These are phyloP conservation scores for Leishmania lainsoni DNA, from an alignment of 208 protist species.

Conservation along the genomic window DNA sequence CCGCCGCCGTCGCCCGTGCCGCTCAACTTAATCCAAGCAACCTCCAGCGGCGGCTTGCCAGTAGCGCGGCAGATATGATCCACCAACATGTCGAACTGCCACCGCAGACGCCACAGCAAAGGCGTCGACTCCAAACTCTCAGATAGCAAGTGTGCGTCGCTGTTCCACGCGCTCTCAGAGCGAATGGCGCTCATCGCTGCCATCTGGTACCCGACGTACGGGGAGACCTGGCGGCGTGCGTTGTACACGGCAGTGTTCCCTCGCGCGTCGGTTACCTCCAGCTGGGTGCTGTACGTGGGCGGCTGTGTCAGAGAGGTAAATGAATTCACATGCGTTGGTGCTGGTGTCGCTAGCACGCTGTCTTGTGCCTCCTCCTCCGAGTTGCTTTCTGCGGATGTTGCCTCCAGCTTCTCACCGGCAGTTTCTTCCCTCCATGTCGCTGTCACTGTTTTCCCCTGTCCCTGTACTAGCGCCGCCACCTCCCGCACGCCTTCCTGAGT, in stretches of 20 bases:
- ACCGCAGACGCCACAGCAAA: conserved; percentile 74
- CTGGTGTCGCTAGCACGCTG: neutral
- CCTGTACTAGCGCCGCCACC: conserved; percentile 48
- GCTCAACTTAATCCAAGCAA: conserved; percentile 28
- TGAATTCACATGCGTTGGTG: neutral
- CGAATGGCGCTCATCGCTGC: conserved; percentile 52
- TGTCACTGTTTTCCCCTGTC: conserved; percentile 30
- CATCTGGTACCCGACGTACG: conserved; percentile 56
- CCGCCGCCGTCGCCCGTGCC: conserved; percentile 4
- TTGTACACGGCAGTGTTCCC: conserved; percentile 26
- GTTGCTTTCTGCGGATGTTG: neutral
- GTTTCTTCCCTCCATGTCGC: conserved; percentile 18
- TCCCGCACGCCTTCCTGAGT: conserved; percentile 70
- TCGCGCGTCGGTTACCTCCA: conserved; percentile 21
- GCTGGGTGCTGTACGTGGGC: conserved; percentile 21
- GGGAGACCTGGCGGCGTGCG: conserved; percentile 53
- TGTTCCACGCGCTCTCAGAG: conserved; percentile 35
- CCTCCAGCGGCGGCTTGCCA: conserved; percentile 24
- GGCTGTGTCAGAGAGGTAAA: conserved; percentile 13
- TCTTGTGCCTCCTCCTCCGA: neutral
- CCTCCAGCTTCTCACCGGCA: neutral
- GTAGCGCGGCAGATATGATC: conserved; percentile 41
- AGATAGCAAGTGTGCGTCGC: conserved; percentile 28
- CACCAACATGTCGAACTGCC: conserved; percentile 81
- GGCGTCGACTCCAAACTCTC: conserved; percentile 38